Evolutionary conservation across 2,329 filamentous ascomycete species (phyloP).

Genomic region (Calycina marina): DNA sequence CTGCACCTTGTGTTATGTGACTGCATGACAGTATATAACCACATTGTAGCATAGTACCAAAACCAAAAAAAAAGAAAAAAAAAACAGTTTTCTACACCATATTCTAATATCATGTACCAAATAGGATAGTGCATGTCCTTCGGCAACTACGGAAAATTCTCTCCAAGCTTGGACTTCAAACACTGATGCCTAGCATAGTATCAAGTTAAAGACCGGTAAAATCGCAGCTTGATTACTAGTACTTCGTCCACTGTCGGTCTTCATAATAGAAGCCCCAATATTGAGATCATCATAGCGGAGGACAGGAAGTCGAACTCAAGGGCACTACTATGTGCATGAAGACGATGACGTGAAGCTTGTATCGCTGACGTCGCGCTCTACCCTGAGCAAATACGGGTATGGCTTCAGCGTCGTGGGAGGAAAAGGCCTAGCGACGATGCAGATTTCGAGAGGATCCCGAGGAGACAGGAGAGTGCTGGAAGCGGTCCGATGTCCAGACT

Average conservation of each 20-base stretch:
- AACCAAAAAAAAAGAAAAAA: too few relatives aligned
- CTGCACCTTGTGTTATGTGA: too few relatives aligned
- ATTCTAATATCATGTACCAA: too few relatives aligned
- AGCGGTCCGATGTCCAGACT: conserved; percentile 9
- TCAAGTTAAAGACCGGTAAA: neutral
- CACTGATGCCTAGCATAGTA: neutral
- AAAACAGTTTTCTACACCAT: too few relatives aligned
- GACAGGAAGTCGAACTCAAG: neutral
- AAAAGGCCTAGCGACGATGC: neutral
- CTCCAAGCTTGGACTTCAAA: neutral
- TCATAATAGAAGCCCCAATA: neutral
- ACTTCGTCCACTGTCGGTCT: neutral
- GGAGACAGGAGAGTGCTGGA: conserved; percentile 3
- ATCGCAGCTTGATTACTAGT: neutral
- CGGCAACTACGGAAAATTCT: too few relatives aligned
- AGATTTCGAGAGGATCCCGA: conserved; percentile 2
- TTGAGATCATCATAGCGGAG: neutral
- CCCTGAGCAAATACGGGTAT: conserved; percentile 5
- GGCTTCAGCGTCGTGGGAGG: conserved; percentile 4
- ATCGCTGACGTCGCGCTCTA: conserved; percentile 3
- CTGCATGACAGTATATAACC: too few relatives aligned
- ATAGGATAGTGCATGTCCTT: too few relatives aligned
- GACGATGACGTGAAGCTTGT: conserved; percentile 8
- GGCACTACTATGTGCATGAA: conserved; percentile 6
- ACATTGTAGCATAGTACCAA: too few relatives aligned